Evolutionary conservation across 305 asterid genomes (phyloP), one percentile per base, ranked within the genome.

Genomic region (Solanum hybrid): DNA sequence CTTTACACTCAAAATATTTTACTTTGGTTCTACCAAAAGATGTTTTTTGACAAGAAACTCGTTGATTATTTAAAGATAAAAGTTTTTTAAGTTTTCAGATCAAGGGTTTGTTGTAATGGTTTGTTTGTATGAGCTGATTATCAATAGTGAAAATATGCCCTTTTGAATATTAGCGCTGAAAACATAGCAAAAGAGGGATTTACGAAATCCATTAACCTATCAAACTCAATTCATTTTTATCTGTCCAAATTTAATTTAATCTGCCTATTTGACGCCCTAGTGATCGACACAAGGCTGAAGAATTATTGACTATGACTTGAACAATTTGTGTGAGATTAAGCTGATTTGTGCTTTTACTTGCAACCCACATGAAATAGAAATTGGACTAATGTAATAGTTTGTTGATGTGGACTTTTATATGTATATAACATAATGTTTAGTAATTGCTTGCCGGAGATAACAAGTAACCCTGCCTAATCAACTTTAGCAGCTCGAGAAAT

Each of bases 401-500:
- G 16, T 51, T 46, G 88, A 51, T 51, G 87, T 84, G 29, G 40
- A 31, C 31, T 18, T 51, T 20, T 29, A 18, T 1, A 9, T 10
- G 8, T 31, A 26, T 5, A 13, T 71, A 12, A 12, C 4, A 69
- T 57, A 46, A 18, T 51, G 20, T 31, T n/a, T 76, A 7, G 12
- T 57, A 46, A 46, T 90, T 89, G 91, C 86, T 89, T 92, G 91
- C 71, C 89, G 90, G 90, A 73, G 61, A 35, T 69, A 84, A 78
- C 89, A 91, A 86, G 91, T 39, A 51, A 81, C 33, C 71, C 9
- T 71, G 34, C 77, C 36, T 37, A 37, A 61, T 37, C 71, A 77
- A 75, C 90, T 88, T 91, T 90, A 91, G 92, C 89, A 35, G 92
- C 92, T 91, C 92, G 89, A 91, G 91, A 67, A 91, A 91, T 22